A percentile compares a stretch with the other conserved stretches of the same genome.
Evolutionary conservation across 139 green algal genomes (phyloP).

Genomic region (Chlamydomonas sp.): DNA sequence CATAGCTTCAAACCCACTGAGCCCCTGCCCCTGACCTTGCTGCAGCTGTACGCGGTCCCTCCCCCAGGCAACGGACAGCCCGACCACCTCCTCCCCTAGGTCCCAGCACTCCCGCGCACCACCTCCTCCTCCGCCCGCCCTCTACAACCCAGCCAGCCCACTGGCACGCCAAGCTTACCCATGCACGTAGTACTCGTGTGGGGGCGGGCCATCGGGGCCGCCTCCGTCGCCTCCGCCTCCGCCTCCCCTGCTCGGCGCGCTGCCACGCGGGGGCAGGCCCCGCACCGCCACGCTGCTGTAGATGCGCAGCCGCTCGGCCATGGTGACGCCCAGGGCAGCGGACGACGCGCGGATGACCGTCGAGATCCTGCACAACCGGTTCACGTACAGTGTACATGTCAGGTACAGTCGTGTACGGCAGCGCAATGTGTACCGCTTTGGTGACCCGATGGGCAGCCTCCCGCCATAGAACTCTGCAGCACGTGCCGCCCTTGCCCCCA

Average conservation of each 20-base stretch:
- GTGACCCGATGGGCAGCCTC: too few species aligned
- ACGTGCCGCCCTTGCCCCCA: too few species aligned
- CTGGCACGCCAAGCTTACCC: background rate
- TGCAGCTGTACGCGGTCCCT: too few species aligned
- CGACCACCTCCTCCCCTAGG: background rate
- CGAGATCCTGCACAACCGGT: background rate
- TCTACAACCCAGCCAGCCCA: background rate
- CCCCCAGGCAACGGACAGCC: too few species aligned
- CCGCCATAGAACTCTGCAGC: too few species aligned
- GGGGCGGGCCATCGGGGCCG: too few species aligned
- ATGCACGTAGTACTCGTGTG: background rate
- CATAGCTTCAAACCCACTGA: too few species aligned
- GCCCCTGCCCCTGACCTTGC: too few species aligned
- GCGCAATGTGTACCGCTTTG: too few species aligned
- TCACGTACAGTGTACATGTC: too few species aligned
- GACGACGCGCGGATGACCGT: slow-evolving; percentile 17
- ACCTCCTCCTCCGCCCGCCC: background rate
- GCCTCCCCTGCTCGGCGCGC: background rate
- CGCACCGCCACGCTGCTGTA: slow-evolving; percentile 20
- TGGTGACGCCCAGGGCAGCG: slow-evolving; percentile 41
- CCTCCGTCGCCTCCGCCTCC: background rate
- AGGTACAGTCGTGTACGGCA: too few species aligned
- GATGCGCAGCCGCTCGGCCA: slow-evolving; percentile 50
- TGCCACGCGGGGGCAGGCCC: slow-evolving; percentile 23
- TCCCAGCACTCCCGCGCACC: background rate